Conservation (phyloP, 345 rosid species). For the Linum usitatissimum region DNA sequence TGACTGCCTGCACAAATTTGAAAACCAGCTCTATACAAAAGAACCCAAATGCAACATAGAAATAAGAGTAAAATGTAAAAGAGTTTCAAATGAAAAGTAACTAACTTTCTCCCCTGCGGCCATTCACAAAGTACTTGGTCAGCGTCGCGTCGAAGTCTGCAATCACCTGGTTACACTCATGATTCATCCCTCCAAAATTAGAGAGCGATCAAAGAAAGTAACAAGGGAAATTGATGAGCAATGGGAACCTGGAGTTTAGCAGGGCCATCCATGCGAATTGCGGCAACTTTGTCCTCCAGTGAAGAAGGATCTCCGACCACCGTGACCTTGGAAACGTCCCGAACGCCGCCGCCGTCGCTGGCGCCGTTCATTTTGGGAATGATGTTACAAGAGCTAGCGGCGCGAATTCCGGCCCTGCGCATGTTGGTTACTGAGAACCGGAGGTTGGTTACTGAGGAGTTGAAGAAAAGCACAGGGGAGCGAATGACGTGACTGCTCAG, state of each 20-base stretch:
- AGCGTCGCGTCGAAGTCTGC: constrained; percentile 86
- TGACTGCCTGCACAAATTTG: constrained; percentile 48
- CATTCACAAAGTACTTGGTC: constrained; percentile 54
- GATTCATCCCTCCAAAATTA: neutral
- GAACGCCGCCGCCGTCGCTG: constrained; percentile 4
- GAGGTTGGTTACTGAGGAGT: constrained; percentile 3
- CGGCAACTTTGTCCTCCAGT: constrained; percentile 36
- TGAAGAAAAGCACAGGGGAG: neutral
- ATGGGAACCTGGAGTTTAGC: constrained; percentile 62
- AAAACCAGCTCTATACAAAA: neutral
- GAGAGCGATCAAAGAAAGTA: neutral
- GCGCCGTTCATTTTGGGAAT: neutral
- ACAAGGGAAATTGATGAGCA: neutral
- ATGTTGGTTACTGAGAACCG: neutral
- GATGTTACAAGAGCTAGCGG: neutral
- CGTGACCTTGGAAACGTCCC: constrained; percentile 23
- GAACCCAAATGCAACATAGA: too few relatives aligned
- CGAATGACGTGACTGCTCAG: too few relatives aligned
- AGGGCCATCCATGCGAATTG: constrained; percentile 55
- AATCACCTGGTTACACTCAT: constrained; percentile 40
- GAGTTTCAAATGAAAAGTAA: too few relatives aligned
- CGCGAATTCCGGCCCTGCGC: constrained; percentile 1
- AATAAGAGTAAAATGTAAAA: neutral
- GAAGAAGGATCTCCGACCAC: constrained; percentile 31
- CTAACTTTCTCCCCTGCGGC: constrained; percentile 58